These are phyloP conservation scores for Gelatoporia subvermispora DNA, from an alignment of 768 basidiomycete genomes.

Conservation along the genomic window DNA sequence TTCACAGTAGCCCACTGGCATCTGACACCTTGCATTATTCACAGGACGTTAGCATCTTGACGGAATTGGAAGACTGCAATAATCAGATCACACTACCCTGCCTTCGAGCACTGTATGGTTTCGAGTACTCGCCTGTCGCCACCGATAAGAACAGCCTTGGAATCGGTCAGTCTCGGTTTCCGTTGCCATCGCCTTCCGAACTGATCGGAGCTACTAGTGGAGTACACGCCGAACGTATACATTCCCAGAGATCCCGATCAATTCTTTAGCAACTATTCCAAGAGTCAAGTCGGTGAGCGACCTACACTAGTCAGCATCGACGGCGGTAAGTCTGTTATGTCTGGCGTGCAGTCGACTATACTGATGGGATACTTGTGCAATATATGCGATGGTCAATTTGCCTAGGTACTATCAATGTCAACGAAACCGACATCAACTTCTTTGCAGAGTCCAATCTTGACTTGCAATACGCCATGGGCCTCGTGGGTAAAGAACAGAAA, in stretches of 20 bases:
- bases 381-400: too few species aligned
- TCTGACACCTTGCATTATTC: too few species aligned
- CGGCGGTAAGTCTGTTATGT: slow-evolving; percentile 29
- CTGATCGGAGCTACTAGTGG: slow-evolving; percentile 25
- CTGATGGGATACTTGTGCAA: too few species aligned
- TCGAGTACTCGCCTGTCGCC: slow-evolving; percentile 20
- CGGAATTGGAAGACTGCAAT: slow-evolving; percentile 21
- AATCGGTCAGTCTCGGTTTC: slow-evolving; percentile 19
- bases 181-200: background rate
- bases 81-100: slow-evolving; percentile 25
- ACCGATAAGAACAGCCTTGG: slow-evolving; percentile 25
- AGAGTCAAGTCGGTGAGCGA: slow-evolving; percentile 31
- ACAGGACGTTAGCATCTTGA: slow-evolving; percentile 3
- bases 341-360: too few species aligned
- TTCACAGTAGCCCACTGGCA: background rate
- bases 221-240: slow-evolving; percentile 39
- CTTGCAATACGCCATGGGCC: slow-evolving; percentile 61
- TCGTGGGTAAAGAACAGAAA: slow-evolving; percentile 20
- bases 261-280: slow-evolving; percentile 39
- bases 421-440: slow-evolving; percentile 52
- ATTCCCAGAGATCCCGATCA: slow-evolving; percentile 37
- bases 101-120: slow-evolving; percentile 27
- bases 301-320: slow-evolving; percentile 32
- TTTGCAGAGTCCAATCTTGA: slow-evolving; percentile 72
- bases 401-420: too few species aligned